These are phyloP conservation scores for Rhynchosporium secalis DNA, from an alignment of 2,329 filamentous ascomycete species.

Conservation along the genomic window DNA sequence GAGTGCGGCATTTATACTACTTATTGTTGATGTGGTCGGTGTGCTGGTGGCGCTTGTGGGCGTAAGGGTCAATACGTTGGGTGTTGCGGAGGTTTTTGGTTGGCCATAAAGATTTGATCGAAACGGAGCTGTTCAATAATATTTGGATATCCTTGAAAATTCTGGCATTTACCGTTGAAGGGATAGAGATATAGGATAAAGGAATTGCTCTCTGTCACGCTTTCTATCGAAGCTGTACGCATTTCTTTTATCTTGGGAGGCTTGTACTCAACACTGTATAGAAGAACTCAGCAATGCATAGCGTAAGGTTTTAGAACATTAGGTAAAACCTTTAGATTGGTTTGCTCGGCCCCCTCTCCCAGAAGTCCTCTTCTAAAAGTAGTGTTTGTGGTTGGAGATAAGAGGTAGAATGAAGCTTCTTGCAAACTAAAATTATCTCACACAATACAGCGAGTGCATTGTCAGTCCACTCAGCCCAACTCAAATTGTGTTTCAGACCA, in stretches of 20 bases:
- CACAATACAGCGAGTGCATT: too few relatives aligned
- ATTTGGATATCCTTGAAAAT: too few relatives aligned
- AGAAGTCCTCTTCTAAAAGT: background rate
- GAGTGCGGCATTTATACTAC: slow-evolving; percentile 69
- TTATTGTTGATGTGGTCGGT: slow-evolving; percentile 75
- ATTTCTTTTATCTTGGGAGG: background rate
- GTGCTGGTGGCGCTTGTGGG: slow-evolving; percentile 72
- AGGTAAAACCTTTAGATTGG: too few relatives aligned
- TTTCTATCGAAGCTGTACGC: background rate
- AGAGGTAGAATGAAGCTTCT: too few relatives aligned
- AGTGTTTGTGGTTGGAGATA: too few relatives aligned
- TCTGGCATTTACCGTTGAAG: too few relatives aligned
- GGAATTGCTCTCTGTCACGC: too few relatives aligned
- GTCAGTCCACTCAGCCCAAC: too few relatives aligned
- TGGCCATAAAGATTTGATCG: slow-evolving; percentile 42
- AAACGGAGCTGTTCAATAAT: background rate
- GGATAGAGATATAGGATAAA: too few relatives aligned
- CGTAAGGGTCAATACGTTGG: slow-evolving; percentile 72
- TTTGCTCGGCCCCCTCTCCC: background rate
- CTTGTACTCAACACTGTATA: background rate
- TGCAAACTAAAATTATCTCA: too few relatives aligned
- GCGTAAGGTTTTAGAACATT: background rate
- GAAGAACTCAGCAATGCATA: slow-evolving; percentile 8
- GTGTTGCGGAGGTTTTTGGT: slow-evolving; percentile 86
- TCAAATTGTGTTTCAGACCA: too few relatives aligned